A percentile compares a stretch with the other conserved stretches of the same genome.
Conservation (phyloP, 129 eudicot genomes). For the Flaveria brownii region DNA sequence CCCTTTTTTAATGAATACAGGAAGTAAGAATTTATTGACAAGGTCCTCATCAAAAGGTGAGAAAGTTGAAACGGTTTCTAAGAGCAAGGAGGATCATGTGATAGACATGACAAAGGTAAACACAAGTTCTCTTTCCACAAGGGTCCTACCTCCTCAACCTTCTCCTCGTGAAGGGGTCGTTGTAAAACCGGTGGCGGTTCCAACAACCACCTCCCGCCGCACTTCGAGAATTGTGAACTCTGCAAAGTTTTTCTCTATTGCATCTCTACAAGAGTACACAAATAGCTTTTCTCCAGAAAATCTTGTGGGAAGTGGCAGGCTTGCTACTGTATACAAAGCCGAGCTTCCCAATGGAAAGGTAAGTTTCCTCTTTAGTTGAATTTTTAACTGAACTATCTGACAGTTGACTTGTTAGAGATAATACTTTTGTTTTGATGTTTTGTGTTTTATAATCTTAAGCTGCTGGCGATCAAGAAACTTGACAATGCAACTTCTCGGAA, state of each 20-base stretch:
- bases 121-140: constrained; percentile 26
- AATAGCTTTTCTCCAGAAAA: constrained; percentile 71
- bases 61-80: constrained; percentile 31
- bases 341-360: constrained; percentile 79
- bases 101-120: constrained; percentile 60
- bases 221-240: constrained; percentile 38
- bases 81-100: constrained; percentile 51
- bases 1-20: constrained; percentile 8
- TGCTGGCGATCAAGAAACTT: constrained; percentile 86
- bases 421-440: constrained; percentile 15
- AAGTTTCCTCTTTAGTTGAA: not conserved
- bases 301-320: constrained; percentile 61
- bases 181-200: constrained; percentile 45
- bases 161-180: constrained; percentile 39
- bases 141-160: constrained; percentile 26
- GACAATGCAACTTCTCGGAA: constrained; percentile 54
- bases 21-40: constrained; percentile 7
- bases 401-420: too few species aligned
- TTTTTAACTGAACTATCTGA: too few species aligned
- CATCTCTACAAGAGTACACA: constrained; percentile 64
- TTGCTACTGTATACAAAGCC: constrained; percentile 62
- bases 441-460: constrained; percentile 36
- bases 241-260: constrained; percentile 61
- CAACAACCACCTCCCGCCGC: constrained; percentile 32
- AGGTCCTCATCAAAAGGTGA: constrained; percentile 22